Conservation (phyloP, 495 filamentous ascomycete genomes). For the Neurospora tetrasperma region DNA sequence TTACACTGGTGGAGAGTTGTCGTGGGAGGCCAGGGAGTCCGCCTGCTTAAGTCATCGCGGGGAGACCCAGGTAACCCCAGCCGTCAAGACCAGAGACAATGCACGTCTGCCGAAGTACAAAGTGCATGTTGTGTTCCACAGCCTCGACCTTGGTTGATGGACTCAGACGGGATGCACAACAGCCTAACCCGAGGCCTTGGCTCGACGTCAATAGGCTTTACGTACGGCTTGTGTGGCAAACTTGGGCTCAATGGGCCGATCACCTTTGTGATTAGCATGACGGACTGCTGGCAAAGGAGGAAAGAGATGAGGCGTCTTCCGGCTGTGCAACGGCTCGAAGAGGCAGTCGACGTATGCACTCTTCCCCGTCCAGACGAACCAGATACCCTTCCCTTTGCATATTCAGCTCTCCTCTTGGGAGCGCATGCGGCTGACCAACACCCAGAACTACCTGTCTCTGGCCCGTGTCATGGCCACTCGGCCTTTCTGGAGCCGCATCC, state of each 20-base stretch:
- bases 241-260: background rate
- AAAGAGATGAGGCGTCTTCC: background rate
- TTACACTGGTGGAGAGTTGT: background rate
- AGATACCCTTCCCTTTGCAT: background rate
- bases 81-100: background rate
- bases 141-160: background rate
- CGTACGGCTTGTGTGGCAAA: background rate
- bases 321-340: background rate
- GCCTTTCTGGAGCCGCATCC: background rate
- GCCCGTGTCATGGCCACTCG: background rate
- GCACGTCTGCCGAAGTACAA: background rate
- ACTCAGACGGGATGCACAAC: background rate
- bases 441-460: background rate
- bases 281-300: background rate
- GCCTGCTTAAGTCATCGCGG: background rate
- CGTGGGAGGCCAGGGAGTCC: background rate
- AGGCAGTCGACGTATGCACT: background rate
- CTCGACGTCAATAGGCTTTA: background rate
- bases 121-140: background rate
- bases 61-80: background rate
- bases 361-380: background rate
- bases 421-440: background rate
- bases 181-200: background rate
- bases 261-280: background rate
- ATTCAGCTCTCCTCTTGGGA: background rate